phyloP scores from a whole-genome alignment of 2,329 filamentous ascomycete genomes.

The Endocalyx cinctus region DNA sequence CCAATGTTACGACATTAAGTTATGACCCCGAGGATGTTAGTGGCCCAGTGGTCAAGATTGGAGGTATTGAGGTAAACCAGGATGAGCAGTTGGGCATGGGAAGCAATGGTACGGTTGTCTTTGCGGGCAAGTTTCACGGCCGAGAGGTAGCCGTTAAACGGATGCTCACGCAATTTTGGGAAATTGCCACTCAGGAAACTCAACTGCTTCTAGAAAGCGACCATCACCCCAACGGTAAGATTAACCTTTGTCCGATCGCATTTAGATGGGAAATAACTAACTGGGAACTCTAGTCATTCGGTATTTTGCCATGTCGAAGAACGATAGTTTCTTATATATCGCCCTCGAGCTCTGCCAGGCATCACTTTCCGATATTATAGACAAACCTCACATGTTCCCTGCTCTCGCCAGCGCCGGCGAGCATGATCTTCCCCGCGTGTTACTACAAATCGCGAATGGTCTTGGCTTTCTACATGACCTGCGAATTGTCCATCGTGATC shows the following conservation, averaged over 20 bases:
- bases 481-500: constrained; percentile 91
- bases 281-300: constrained; percentile 83
- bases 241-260: neutral
- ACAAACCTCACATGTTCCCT: constrained; percentile 63
- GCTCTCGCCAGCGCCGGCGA: constrained; percentile 69
- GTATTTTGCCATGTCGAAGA: constrained; percentile 88
- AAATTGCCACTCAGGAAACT: constrained; percentile 92
- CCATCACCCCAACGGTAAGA: constrained; percentile 77
- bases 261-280: too few relatives aligned
- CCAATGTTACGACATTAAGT: constrained; percentile 55
- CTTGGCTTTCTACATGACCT: constrained; percentile 85
- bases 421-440: constrained; percentile 69
- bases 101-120: constrained; percentile 96
- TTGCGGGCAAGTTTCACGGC: constrained; percentile 89
- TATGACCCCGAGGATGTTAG: constrained; percentile 57
- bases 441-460: constrained; percentile 87
- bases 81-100: constrained; percentile 67
- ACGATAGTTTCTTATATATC: constrained; percentile 90
- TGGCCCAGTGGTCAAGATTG: constrained; percentile 56
- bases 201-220: constrained; percentile 87
- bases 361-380: constrained; percentile 85
- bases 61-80: constrained; percentile 59
- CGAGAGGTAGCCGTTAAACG: constrained; percentile 93
- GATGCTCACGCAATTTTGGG: constrained; percentile 93
- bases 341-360: constrained; percentile 91